Evolutionary conservation across 805 yeast genomes (phyloP), one percentile per base, ranked within the genome.

Genomic region (Scheffersomyces coipomensis): DNA sequence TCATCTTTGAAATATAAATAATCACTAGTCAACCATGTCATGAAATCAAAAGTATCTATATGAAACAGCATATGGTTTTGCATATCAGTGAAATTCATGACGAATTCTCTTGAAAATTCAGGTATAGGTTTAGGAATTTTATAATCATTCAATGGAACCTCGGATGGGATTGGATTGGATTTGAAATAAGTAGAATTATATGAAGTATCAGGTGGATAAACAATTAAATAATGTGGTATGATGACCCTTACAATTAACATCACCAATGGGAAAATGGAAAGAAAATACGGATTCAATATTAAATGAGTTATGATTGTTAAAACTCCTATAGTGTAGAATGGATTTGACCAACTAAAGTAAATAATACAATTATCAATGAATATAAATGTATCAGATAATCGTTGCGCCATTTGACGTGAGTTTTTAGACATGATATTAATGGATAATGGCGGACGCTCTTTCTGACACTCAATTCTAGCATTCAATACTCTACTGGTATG

Each of bases 21-120:
- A 40, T 76, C 79, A 16, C 66, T 62, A 23, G 85, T 66, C 31
- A 76, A 40, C 48, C 68, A 60, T 16, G 71, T 65, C 4, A 78
- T 36, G 17, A 71, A 69, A 60, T 88, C 91, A 72, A 81, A 88
- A 0, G 69, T 61, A 10, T 65, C 57, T 8, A 84, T 81, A 56
- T 83, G 87, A 11, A 81, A 52, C 22, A 81, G 54, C 87, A 85
- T 82, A 52, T 81, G 83, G 55, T 88, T 88, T 54, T 88, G 96
- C 42, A 88, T 66, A 64, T 88, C 96, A 1, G 95, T 86, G 51
- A 86, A 66, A 55, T 88, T 88, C 40, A 88, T 55, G 16, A 83
- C 60, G 54, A 88, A 88, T 55, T 88, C 96, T 39, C 85, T 70
- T 23, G 90, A 81, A 35, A 85, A 69, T 57, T 88, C 88, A 4